Base-by-base conservation (phyloP, 2,329 filamentous ascomycete genomes). In the Periconia sp. region DNA sequence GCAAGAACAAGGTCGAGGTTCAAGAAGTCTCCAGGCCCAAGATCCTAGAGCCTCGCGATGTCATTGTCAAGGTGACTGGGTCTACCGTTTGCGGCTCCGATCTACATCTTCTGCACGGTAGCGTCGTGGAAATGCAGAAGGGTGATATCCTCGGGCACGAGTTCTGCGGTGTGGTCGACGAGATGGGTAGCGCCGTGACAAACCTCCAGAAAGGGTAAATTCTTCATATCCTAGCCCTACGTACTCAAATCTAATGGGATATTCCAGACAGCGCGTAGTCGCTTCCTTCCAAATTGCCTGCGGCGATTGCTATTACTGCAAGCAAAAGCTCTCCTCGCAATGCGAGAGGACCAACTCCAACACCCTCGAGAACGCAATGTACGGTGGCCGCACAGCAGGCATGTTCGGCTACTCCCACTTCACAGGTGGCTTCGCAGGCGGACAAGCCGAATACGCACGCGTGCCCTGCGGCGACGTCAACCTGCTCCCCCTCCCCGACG, bases 221-320 rank as follows among this genome's bases (percentile, higher is more conserved):
- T 20, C 23, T 17, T 13, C 1, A 18, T 41, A 20, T 41, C n/a
- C 3, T 3, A 18, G 5, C 30, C 30, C 19, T 42, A 19, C 30
- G 10, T 8, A 18, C n/a, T 6, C 30, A 37, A n/a, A n/a, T 8
- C 56, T 56, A 69, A 72, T 53, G 70, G 60, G 1, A 2, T 20
- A 18, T 11, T 3, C 18, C 50, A 73, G 70, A 14, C 76, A 81
- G 56, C 71, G 91, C 30, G 92, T 94, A 18, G 91, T 96, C 1
- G 91, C 89, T 0, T 89, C 86, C 10, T 96, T 96, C 78, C 91
- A 94, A 72, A 94, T 96, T 66, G 89, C 91, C 9, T 83, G 78
- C 58, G 80, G 77, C 48, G 69, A 76, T 17, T 96, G 92, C 77
- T 87, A 84, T 73, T 92, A 86, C 72, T 96, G 91, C 78, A 82